Base-by-base conservation (phyloP, 179 eudicot genomes). In the Silene vulgaris region DNA sequence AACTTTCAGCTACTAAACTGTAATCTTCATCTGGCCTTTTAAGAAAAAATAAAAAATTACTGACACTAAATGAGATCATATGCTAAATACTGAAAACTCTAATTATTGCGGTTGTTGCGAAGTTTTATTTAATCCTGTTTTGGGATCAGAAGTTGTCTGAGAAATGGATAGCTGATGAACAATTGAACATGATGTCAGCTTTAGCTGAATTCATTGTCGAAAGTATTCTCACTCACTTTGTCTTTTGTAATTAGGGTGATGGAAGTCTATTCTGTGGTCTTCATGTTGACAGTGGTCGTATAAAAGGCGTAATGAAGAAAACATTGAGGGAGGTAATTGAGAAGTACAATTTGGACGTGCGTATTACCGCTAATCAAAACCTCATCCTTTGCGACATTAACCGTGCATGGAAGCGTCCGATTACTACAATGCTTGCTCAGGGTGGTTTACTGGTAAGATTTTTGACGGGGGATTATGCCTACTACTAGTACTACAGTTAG, bases 351-450 rank as follows among this genome's bases (percentile, higher is more conserved):
- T 80, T 95, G 91, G 86, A 87, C 85, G 97, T 92, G 63, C 97
- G 97, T 20, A 88, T 95, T 70, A 95, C 97, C 16, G 90, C 97
- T 68, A 95, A 95, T 81, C 99, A 95, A 81, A 95, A 92, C 85
- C 86, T 95, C 63, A 81, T 95, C 74, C 85, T 95, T 75, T 92
- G 99, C 68, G 97, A 86, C 84, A 85, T 95, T 71, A 85, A 81
- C 50, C 87, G 71, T 40, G 81, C 91, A 45, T 92, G 96, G 93
- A 95, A 83, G 77, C 88, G 90, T n/a, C 90, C 91, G 20, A 95
- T 95, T 82, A 82, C 87, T 65, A 87, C 90, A 68, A 84, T 89
- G 78, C 97, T 95, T 80, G 96, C 97, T 65, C 93, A 95, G 80
- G 90, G 87, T 43, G 97, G 99, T 71, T 76, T 95, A 52, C 87